Conservation (phyloP, 1,284 basidiomycete genomes). For the Rhodotorula sp. region DNA sequence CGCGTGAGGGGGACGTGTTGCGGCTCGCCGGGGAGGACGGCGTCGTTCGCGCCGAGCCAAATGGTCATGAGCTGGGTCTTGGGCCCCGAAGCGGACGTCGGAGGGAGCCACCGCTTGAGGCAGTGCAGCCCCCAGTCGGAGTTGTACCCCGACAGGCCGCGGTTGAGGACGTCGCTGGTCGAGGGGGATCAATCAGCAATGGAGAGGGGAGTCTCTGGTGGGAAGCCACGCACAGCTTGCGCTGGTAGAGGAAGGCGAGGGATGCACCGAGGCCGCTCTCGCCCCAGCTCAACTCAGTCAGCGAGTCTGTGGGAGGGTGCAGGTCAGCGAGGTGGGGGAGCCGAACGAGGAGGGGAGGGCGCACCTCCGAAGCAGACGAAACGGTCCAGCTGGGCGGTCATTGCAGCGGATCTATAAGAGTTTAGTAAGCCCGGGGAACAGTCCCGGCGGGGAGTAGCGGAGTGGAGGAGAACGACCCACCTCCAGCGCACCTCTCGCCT, state of each 20-base stretch:
- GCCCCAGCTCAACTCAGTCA: constrained; percentile 23
- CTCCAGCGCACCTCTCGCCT: too few species aligned
- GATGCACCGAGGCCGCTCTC: constrained; percentile 18
- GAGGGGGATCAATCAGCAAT: too few species aligned
- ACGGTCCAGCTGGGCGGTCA: neutral
- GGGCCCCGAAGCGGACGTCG: neutral
- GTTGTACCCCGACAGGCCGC: constrained; percentile 25
- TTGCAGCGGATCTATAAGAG: too few species aligned
- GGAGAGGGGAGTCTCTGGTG: neutral
- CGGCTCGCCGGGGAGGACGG: constrained; percentile 11
- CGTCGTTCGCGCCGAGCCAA: constrained; percentile 34
- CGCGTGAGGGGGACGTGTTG: constrained; percentile 58
- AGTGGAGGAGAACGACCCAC: too few species aligned
- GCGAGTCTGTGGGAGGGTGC: constrained; percentile 11
- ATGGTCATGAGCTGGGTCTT: constrained; percentile 21
- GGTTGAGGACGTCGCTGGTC: constrained; percentile 21
- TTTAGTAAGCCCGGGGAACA: too few species aligned
- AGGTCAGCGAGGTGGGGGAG: neutral
- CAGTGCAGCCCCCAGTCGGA: constrained; percentile 15
- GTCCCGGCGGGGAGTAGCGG: too few species aligned
- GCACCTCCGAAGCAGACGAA: constrained; percentile 24
- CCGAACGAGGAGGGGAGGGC: neutral
- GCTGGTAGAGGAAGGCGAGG: constrained; percentile 22
- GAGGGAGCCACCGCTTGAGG: neutral
- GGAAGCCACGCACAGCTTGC: constrained; percentile 7